Base-by-base conservation (phyloP, 148 eudicot species). In the Amaranthus cruentus region DNA sequence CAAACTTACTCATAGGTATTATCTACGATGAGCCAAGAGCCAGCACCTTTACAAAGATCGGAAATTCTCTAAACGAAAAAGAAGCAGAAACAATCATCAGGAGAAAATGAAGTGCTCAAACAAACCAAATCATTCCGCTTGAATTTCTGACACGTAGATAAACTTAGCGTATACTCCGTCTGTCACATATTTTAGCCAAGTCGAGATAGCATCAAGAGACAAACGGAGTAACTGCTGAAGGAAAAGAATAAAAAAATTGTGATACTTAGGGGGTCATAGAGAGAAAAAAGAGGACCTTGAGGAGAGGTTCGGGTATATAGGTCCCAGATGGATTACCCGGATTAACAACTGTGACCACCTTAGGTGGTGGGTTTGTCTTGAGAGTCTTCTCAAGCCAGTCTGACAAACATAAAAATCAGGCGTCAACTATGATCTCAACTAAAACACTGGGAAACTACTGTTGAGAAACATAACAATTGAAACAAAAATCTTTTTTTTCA, bases 251-350 rank as follows among this genome's bases (percentile, higher is more conserved):
- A 48, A 69, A 44, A 48, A 69, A 6, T 2, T 15, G 49, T 53
- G 57, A 66, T 13, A 14, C 11, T 70, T 55, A n/a, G 10, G n/a
- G 28, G 55, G 47, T 38, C 7, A 66, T 11, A 46, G 67, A 73
- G 58, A 81, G 63, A 77, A 62, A 83, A 76, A 81, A 52, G 74
- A 56, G 63, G 61, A 96, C 99, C 99, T 87, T 87, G 69, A 96
- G 97, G 68, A 96, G 92, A 71, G 90, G 81, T 57, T 87, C 94
- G 5, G 99, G 99, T 53, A 96, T 87, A 81, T 92, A 96, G 14
- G 99, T 96, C 79, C 99, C 99, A 51, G 99, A 92, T 12, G 99
- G 99, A 55, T 96, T 96, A 61, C 99, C 99, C 15, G 99, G 99
- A 85, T 96, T 96, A 72, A 96, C 99, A 76, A 96, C 96, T 38